Percentiles rank a stretch among this genome's conserved stretches.
These are phyloP conservation scores for Amanita exitialis DNA, from an alignment of 768 basidiomycete species.

Conservation along the genomic window DNA sequence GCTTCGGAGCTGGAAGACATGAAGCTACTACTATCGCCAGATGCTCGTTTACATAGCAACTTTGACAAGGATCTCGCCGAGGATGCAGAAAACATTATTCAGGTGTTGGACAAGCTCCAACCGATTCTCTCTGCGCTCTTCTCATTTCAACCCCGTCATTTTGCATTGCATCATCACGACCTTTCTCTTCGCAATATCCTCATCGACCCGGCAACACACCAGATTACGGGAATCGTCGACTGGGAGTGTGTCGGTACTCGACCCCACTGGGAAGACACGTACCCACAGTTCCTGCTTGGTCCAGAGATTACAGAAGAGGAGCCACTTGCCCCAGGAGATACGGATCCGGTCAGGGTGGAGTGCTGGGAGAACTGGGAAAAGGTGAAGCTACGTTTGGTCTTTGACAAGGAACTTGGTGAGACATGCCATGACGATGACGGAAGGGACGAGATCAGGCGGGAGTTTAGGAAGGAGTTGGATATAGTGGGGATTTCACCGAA, in stretches of 20 bases:
- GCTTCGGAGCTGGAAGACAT: constrained; percentile 8
- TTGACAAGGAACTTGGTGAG: constrained; percentile 7
- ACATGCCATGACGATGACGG: constrained; percentile 3
- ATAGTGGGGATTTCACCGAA: constrained; percentile 3
- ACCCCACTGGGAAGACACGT: constrained; percentile 10
- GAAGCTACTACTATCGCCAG: constrained; percentile 3
- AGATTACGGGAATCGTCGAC: constrained; percentile 13
- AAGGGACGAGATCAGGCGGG: constrained; percentile 4
- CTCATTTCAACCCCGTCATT: constrained; percentile 2
- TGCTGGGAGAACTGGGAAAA: constrained; percentile 7
- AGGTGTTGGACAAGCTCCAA: constrained; percentile 4
- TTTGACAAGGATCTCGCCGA: constrained; percentile 4
- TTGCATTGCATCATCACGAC: constrained; percentile 9
- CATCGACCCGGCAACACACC: constrained; percentile 10
- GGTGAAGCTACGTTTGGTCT: constrained; percentile 5
- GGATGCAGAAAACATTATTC: constrained; percentile 2
- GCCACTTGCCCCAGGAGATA: constrained; percentile 3
- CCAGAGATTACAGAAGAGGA: constrained; percentile 4
- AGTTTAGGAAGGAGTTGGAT: constrained; percentile 4
- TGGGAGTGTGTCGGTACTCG: constrained; percentile 12
- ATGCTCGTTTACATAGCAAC: constrained; percentile 4
- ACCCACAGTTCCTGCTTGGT: constrained; percentile 8
- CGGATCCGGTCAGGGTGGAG: constrained; percentile 3
- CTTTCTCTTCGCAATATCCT: constrained; percentile 12
- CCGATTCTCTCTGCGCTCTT: constrained; percentile 2